Evolutionary conservation across 2,329 filamentous ascomycete species (phyloP).

Genomic region (Colletotrichum theobromicola): DNA sequence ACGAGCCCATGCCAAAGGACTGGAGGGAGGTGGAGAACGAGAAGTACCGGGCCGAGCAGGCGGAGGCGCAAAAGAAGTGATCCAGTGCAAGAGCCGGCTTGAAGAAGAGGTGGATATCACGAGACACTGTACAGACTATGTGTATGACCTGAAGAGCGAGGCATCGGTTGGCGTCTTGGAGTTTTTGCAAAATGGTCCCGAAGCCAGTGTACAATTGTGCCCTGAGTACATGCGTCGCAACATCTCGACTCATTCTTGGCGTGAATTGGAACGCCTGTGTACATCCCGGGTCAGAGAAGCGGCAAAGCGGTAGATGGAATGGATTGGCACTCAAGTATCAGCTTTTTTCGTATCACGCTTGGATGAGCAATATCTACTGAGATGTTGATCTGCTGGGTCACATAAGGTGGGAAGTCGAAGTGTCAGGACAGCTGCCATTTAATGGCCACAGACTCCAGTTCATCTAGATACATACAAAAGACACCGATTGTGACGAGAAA

Average conservation of each 20-base stretch:
- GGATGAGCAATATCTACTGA: background rate
- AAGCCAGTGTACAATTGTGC: background rate
- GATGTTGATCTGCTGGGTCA: background rate
- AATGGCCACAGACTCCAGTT: background rate
- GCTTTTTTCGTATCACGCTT: background rate
- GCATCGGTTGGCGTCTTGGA: conserved; percentile 19
- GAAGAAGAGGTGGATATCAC: background rate
- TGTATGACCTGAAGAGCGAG: conserved; percentile 19
- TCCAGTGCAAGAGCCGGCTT: background rate
- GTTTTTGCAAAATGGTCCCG: conserved; percentile 2
- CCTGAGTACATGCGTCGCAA: background rate
- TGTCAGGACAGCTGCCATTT: background rate
- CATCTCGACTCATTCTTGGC: background rate
- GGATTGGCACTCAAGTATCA: background rate
- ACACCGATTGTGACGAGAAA: background rate
- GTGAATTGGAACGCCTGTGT: background rate
- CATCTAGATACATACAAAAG: background rate
- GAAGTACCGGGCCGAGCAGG: conserved; percentile 52
- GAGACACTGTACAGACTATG: conserved; percentile 10
- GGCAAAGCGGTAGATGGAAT: background rate
- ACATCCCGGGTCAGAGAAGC: background rate
- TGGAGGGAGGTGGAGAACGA: conserved; percentile 72
- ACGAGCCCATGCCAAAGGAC: conserved; percentile 65
- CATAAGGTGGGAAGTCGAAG: background rate
- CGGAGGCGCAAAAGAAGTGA: conserved; percentile 27